These are phyloP conservation scores for Fennellomyces sp. DNA, from an alignment of 371 early-diverging fungal genomes.

Conservation along the genomic window DNA sequence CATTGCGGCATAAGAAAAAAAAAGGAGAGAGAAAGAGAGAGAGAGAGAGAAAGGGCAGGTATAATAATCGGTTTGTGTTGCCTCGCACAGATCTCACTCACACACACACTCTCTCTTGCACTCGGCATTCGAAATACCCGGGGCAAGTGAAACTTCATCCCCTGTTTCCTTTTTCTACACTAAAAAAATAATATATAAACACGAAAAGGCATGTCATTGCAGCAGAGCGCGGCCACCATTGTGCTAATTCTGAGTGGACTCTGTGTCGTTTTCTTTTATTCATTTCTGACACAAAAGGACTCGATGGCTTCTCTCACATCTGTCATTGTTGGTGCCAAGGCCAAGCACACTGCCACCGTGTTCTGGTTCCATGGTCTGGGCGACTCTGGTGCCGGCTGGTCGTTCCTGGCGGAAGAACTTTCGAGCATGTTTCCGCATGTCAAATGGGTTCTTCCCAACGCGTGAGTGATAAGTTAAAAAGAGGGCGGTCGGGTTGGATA, in stretches of 20 bases:
- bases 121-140: too few relatives aligned
- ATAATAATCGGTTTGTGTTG: too few relatives aligned
- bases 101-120: too few relatives aligned
- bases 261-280: neutral
- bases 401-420: constrained; percentile 70
- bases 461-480: constrained; percentile 45
- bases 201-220: neutral
- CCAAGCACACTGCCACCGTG: constrained; percentile 78
- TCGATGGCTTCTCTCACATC: constrained; percentile 30
- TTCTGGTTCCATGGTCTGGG: constrained; percentile 81
- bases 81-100: too few relatives aligned
- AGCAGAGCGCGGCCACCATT: neutral
- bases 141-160: too few relatives aligned
- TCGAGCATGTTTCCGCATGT: constrained; percentile 68
- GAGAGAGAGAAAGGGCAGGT: neutral
- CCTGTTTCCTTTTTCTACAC: neutral
- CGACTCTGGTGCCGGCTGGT: constrained; percentile 74
- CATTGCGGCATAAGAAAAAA: constrained; percentile 1
- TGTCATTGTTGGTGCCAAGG: constrained; percentile 48
- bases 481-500: neutral
- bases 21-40: neutral
- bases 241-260: neutral
- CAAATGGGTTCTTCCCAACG: constrained; percentile 87
- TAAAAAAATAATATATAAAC: neutral
- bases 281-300: neutral